These are phyloP conservation scores for Ceriops zippeliana DNA, from an alignment of 345 rosid species.

Conservation along the genomic window DNA sequence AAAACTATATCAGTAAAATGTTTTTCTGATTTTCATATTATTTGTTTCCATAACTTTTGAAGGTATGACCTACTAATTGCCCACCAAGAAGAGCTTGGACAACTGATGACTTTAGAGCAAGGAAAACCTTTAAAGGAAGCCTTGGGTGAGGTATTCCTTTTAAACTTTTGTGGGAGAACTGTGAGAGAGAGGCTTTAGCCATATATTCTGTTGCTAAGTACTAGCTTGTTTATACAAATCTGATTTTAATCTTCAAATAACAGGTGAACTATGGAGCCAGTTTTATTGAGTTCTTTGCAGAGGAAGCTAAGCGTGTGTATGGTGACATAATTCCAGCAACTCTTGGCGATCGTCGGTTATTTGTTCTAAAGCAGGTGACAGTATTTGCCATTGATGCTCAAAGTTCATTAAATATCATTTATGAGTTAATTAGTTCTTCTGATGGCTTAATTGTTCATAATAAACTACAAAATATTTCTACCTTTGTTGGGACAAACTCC, in stretches of 20 bases:
- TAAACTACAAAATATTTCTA: neutral
- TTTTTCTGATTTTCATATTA: neutral
- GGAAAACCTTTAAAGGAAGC: constrained; percentile 96
- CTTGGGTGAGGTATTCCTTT: constrained; percentile 71
- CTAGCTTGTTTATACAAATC: constrained; percentile 1
- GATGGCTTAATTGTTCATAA: neutral
- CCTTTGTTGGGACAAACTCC: neutral
- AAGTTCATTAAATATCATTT: neutral
- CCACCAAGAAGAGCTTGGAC: constrained; percentile 92
- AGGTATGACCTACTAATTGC: constrained; percentile 82
- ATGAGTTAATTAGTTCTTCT: constrained; percentile 5
- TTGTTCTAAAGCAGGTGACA: constrained; percentile 82
- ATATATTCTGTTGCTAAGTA: neutral
- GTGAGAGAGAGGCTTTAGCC: constrained; percentile 23
- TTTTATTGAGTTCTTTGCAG: constrained; percentile 84
- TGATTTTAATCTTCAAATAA: constrained; percentile 20
- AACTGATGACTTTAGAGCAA: constrained; percentile 90
- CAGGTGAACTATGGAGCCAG: constrained; percentile 91
- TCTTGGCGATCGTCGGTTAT: constrained; percentile 69
- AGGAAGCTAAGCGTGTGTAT: constrained; percentile 91
- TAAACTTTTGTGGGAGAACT: constrained; percentile 16
- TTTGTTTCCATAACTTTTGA: constrained; percentile 22
- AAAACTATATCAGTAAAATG: neutral
- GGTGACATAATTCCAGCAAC: constrained; percentile 91
- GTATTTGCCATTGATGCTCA: neutral